Percentiles rank a stretch among this genome's conserved stretches.
These are phyloP conservation scores for Phytophthora vignae DNA, from an alignment of 352 stramenopile species.

Conservation along the genomic window DNA sequence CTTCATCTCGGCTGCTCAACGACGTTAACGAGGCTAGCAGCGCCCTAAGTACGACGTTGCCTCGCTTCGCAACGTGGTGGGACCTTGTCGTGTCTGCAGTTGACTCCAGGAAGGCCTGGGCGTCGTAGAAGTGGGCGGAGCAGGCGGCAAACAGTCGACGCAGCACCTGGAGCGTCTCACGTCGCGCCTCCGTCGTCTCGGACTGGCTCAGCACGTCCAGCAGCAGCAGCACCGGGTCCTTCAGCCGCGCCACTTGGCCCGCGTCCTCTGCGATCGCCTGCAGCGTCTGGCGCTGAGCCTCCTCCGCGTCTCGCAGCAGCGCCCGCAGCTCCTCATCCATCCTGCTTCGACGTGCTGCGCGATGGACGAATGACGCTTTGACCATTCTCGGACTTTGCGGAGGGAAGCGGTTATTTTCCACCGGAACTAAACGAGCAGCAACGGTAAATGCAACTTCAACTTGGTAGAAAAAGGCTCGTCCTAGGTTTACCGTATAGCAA, in stretches of 20 bases:
- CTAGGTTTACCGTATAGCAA: no score
- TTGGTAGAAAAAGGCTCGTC: neutral
- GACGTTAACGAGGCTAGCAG: conserved; percentile 52
- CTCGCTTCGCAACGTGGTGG: conserved; percentile 27
- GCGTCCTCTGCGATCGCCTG: conserved; percentile 32
- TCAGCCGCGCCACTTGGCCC: conserved; percentile 39
- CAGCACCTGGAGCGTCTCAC: conserved; percentile 50
- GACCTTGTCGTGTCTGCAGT: neutral
- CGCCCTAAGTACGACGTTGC: conserved; percentile 59
- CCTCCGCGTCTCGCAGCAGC: conserved; percentile 54
- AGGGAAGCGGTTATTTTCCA: neutral
- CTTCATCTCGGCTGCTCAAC: conserved; percentile 43
- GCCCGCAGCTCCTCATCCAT: conserved; percentile 37
- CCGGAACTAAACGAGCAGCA: neutral
- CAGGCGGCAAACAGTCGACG: conserved; percentile 50
- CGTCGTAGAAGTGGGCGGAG: conserved; percentile 49
- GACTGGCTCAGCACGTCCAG: conserved; percentile 55
- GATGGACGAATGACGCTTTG: conserved; percentile 2
- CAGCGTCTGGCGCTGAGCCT: conserved; percentile 45
- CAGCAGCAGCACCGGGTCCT: conserved; percentile 57
- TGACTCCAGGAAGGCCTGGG: conserved; percentile 41
- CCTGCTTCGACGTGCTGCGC: conserved; percentile 2
- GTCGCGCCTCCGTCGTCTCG: conserved; percentile 29
- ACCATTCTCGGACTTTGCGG: neutral
- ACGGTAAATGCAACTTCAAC: neutral